Evolutionary conservation across 306 rosid genomes (phyloP), one percentile per base, ranked within the genome.

Genomic region (Vachellia collinsii): DNA sequence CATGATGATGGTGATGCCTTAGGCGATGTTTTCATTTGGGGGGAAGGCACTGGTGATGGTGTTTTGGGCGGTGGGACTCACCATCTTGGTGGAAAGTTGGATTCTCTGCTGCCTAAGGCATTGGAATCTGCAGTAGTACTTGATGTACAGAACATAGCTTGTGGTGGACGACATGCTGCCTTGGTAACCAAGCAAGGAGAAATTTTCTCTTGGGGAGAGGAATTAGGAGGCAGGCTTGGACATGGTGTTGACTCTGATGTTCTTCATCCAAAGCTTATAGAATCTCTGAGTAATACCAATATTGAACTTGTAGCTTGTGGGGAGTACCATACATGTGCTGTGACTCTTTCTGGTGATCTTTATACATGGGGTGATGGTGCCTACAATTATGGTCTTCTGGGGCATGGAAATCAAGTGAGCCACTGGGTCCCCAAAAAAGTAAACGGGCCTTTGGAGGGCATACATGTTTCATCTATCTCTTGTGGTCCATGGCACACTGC

Each of bases 401-500:
- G 94, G 56, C 94, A 91, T 59, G 92, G 92, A 70, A 91, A 87
- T 84, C 90, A 85, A 85, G 94, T 88, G 76, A 91, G 94, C 74
- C 94, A 88, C 83, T 91, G 94, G 94, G 87, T 91, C 67, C 94
- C 94, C 41, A 91, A 87, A 84, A 89, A 80, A 82, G 92, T 91
- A 74, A 88, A 75, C 82, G 92, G 92, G 70, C 92, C 92, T 77
- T 77, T 91, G 83, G 92, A 88, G 77, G 94, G 92, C 80, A 77
- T 91, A 72, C 94, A 88, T 74, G 86, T 91, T 70, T 91, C 94
- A 23, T 88, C 85, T 50, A 80, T 91, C 83, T 91, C 94, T 67
- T 91, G 94, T 81, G 94, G 94, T 65, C 94, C 94, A 44, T 88
- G 94, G 94, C 92, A 91, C 85, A 90, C 94, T 0, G 90, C 91